Percentiles rank a stretch among this genome's conserved stretches.
These are phyloP conservation scores for Favolaschia claudopus DNA, from an alignment of 768 basidiomycete genomes.

Conservation along the genomic window DNA sequence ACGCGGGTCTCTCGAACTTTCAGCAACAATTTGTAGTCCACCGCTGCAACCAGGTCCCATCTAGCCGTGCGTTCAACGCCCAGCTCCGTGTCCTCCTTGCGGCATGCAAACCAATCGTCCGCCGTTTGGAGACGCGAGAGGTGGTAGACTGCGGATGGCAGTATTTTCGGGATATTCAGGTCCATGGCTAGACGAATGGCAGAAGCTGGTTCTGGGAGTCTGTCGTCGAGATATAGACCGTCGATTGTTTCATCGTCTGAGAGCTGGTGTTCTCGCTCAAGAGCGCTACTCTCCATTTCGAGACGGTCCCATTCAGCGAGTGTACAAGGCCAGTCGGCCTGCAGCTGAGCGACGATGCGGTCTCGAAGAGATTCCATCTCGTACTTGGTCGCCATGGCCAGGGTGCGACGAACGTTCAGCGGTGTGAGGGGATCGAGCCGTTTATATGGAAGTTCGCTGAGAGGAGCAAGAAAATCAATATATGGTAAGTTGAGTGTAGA, in stretches of 20 bases:
- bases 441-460: slow-evolving; percentile 23
- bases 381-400: slow-evolving; percentile 45
- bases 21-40: slow-evolving; percentile 28
- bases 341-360: slow-evolving; percentile 39
- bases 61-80: slow-evolving; percentile 26
- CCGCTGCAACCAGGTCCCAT: slow-evolving; percentile 30
- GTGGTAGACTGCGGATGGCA: slow-evolving; percentile 41
- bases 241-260: not conserved
- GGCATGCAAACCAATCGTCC: slow-evolving; percentile 11
- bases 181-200: slow-evolving; percentile 35
- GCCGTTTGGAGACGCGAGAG: slow-evolving; percentile 28
- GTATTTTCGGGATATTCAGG: slow-evolving; percentile 31
- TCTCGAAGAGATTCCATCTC: slow-evolving; percentile 40
- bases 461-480: not conserved
- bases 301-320: slow-evolving; percentile 33
- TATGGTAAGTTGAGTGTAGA: not conserved
- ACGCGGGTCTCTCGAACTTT: slow-evolving; percentile 14
- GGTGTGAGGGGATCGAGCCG: slow-evolving; percentile 38
- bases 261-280: not conserved
- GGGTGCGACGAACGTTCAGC: slow-evolving; percentile 36
- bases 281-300: slow-evolving; percentile 10
- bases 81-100: not conserved
- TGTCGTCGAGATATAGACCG: slow-evolving; percentile 13
- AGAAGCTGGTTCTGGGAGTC: slow-evolving; percentile 31
- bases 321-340: slow-evolving; percentile 43